Evolutionary conservation across 352 stramenopile species (phyloP), one percentile per base, ranked within the genome.

Genomic region (Sclerospora graminicola): DNA sequence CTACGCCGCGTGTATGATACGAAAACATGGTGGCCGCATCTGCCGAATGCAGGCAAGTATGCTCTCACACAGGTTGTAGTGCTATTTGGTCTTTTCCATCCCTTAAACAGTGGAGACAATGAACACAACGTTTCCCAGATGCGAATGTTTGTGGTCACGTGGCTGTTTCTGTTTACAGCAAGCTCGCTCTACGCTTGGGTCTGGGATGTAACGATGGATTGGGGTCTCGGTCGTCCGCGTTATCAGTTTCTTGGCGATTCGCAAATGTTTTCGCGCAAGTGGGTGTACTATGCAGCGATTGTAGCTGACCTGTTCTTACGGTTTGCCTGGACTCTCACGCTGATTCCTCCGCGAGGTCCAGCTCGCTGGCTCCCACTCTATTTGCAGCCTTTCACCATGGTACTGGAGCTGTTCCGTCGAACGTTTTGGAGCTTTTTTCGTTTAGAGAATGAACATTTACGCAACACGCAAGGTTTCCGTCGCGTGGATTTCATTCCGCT

Each of bases 21-120:
- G 18, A 78, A 93, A 44, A 88, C 94, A 42, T 94, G 94, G 65
- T 97, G 92, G 64, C 94, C 95, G 2, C 93, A 97, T 53, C 67
- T 99, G 10, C 82, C 90, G 1, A 99, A 98, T 57, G 89, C 87
- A 16, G 83, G 89, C 56, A 99, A 98, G 63, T 98, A 98, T 62
- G 79, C 76, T 7, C 61, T 95, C 0, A 76, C 81, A 4, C 76
- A 93, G 38, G 72, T 91, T 18, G 76, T 95, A 2, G 65, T 81
- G 30, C 69, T 95, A 10, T 93, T 93, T 44, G 83, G 80, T 0
- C 48, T 92, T 23, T 90, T 94, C 45, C 83, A 94, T 39, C 83
- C 83, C 27, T 81, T 89, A 26, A 80, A 87, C 62, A 54, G 24
- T 18, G 53, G 57, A 21, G 45, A 53, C 16, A 54, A 16, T 19